A percentile compares a stretch with the other conserved stretches of the same genome.
Evolutionary conservation across 2,329 filamentous ascomycete species (phyloP).

Genomic region (Pseudopithomyces maydicus): DNA sequence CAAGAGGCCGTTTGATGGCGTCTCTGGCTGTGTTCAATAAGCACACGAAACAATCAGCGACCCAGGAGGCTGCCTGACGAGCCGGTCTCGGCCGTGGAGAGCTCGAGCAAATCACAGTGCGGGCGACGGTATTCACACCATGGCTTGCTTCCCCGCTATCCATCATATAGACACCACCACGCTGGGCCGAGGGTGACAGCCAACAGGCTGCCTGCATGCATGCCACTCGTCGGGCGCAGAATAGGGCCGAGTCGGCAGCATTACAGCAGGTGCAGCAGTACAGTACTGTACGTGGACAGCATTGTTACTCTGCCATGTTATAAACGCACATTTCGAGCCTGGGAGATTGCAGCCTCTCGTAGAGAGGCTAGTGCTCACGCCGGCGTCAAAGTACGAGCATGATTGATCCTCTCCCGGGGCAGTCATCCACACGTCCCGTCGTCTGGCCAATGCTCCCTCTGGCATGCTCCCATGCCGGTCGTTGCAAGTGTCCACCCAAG

Average conservation of each 20-base stretch:
- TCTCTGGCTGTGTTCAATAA: constrained; percentile 33
- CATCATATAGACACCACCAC: constrained; percentile 30
- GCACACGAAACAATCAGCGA: constrained; percentile 21
- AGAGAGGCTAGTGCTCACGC: constrained; percentile 38
- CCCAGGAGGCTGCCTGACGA: constrained; percentile 24
- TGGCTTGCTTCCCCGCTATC: constrained; percentile 31
- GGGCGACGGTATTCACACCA: constrained; percentile 24
- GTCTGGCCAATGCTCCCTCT: constrained; percentile 33
- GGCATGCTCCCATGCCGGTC: constrained; percentile 31
- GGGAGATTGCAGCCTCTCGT: constrained; percentile 33
- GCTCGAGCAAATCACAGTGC: constrained; percentile 26
- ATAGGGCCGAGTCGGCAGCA: constrained; percentile 23
- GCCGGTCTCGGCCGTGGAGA: constrained; percentile 25
- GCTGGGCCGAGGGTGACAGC: constrained; percentile 23
- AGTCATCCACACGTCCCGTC: constrained; percentile 33
- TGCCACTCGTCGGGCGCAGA: constrained; percentile 11
- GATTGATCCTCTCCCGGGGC: constrained; percentile 23
- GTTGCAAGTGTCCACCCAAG: constrained; percentile 24
- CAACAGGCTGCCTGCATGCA: constrained; percentile 24
- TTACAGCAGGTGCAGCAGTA: too few relatives aligned
- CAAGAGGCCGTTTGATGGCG: constrained; percentile 32
- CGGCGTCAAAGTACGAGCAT: constrained; percentile 36
- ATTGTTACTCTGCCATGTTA: constrained; percentile 23
- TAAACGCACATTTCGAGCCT: constrained; percentile 20
- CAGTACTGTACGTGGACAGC: too few relatives aligned